Evolutionary conservation across 345 rosid genomes (phyloP), one percentile per base, ranked within the genome.

Genomic region (Pseudoturritis turrita): DNA sequence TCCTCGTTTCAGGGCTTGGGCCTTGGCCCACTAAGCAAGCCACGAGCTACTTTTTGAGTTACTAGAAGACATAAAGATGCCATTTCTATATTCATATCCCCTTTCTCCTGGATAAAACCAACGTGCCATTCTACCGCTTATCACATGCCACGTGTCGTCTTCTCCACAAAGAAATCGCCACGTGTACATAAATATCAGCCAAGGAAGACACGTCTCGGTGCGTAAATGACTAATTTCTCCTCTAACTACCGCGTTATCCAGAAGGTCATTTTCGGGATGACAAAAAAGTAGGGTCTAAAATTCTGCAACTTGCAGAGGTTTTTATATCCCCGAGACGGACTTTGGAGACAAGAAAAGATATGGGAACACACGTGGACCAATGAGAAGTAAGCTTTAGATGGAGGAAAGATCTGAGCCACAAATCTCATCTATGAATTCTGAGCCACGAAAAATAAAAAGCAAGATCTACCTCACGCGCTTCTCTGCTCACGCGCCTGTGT

Each of bases 351-450:
- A 69, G 9, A 70, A 70, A 52, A 75, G 74, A 54, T 53, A 41
- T 64, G 54, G 4, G 3, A 22, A 0, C 57, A 64, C 62, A 77
- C 50, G 55, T 76, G 79, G 71, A 47, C 76, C 55, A 70, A 76
- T 76, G 31, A 56, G 43, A 47, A 55, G 51, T 14, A 29, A 0
- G 46, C 0, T 77, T 71, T 77, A 70, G 80, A 77, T 77, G 80
- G 68, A 70, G 76, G 62, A 40, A 47, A 56, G 26, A 77, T 77
- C 55, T 29, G 19, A 70, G 55, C 80, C 80, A 77, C 80, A 64
- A 64, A 77, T 70, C 50, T 77, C 61, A 3, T 64, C 67, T 15
- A 70, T 77, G 72, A 70, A 57, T 70, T 70, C 68, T 77, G 68
- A 70, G 80, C 80, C 80, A 77, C 80, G 41, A 70, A 64, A 33